Evolutionary conservation across 148 eudicot species (phyloP), one percentile per base, ranked within the genome.

Genomic region (Chenopodium berlandieri): DNA sequence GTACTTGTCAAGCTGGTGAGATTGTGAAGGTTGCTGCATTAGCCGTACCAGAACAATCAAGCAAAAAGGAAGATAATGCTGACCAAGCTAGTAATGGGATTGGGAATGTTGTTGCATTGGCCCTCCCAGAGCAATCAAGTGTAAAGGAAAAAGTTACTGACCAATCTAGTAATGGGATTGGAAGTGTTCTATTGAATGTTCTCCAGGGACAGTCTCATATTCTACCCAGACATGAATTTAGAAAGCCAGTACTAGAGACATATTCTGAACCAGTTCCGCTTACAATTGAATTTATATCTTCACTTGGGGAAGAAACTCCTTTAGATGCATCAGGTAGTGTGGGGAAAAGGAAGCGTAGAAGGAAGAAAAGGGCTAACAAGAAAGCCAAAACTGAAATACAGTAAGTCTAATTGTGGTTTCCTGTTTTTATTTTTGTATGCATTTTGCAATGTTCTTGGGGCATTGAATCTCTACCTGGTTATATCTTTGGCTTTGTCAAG

Each of bases 281-380:
- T 75, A 86, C 85, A 1, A 77, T 84, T 73, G 78, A 44, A 44
- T 89, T 80, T 80, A 82, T 80, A 76, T 89, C 89, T 14, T 62
- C 89, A 32, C 44, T 48, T 64, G 50, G 79, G 71, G 86, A 44
- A 58, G 82, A 82, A 63, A 80, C 81, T 81, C 62, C 72, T 60
- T 27, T 34, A 16, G 40, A 8, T 68, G 80, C 80, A 75, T 73
- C 85, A 73, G 73, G 83, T 27, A 56, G 85, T 85, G 83, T 72
- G 0, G 82, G 19, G 79, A 89, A 85, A 77, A 71, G 80, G 44
- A 84, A 76, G 27, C 73, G 82, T 77, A 86, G 71, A 79, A 83
- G 32, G 44, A 91, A 73, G 83, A 83, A 73, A 76, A 88, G 76
- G 82, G 82, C 86, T 66, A 88, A 83, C 22, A 84, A 86, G 83